These are phyloP conservation scores for Penicillium parvum DNA, from an alignment of 495 filamentous ascomycete species.

Conservation along the genomic window DNA sequence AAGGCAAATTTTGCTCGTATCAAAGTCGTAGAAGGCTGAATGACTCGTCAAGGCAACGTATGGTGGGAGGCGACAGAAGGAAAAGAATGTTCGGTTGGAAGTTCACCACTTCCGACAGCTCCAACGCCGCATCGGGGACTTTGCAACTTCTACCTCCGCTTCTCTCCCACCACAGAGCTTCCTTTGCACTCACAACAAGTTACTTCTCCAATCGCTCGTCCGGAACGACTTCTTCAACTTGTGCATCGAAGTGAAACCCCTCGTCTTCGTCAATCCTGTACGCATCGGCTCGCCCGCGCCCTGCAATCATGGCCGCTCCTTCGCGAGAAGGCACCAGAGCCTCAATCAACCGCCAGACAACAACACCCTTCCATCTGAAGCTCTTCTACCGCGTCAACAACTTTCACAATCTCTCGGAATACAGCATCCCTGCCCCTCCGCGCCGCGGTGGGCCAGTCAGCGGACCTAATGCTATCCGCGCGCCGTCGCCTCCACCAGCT, in stretches of 20 bases:
- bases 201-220: too few species aligned
- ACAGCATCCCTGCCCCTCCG: constrained; percentile 16
- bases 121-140: constrained; percentile 14
- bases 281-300: constrained; percentile 7
- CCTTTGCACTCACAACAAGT: too few species aligned
- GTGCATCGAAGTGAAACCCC: neutral
- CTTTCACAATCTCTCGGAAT: constrained; percentile 57
- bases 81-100: constrained; percentile 15
- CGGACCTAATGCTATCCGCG: constrained; percentile 35
- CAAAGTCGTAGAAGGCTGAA: neutral
- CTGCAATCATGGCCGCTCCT: constrained; percentile 24
- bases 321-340: constrained; percentile 26
- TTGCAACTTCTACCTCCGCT: constrained; percentile 9
- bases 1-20: too few species aligned
- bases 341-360: constrained; percentile 62
- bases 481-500: constrained; percentile 28
- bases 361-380: constrained; percentile 83
- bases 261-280: neutral
- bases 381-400: constrained; percentile 75
- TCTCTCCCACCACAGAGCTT: neutral
- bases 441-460: constrained; percentile 27
- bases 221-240: neutral
- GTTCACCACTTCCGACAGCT: constrained; percentile 9
- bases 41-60: neutral
- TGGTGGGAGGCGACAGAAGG: constrained; percentile 2